Percentiles rank a stretch among this genome's conserved stretches.
Evolutionary conservation across 352 stramenopile species (phyloP).

Genomic region (Pythium periplocum): DNA sequence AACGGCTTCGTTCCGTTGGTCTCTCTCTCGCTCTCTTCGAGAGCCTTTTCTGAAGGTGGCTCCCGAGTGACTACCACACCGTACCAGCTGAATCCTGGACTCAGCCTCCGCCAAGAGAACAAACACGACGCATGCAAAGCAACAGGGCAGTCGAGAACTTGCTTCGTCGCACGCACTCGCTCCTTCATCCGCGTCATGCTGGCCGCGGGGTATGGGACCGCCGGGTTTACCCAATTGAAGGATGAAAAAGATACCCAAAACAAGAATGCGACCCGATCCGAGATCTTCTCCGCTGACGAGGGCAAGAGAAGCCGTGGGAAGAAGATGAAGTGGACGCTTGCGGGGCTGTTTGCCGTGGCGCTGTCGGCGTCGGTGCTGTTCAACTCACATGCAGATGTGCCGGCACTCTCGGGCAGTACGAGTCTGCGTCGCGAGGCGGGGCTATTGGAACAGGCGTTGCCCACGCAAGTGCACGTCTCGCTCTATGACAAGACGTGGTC

Average conservation of each 20-base stretch:
- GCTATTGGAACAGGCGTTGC: slow-evolving; percentile 4
- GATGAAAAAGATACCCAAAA: slow-evolving; percentile 10
- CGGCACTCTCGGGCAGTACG: slow-evolving; percentile 7
- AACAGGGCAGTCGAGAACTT: no score
- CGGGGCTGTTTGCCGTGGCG: slow-evolving; percentile 9
- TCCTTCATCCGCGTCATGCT: no score
- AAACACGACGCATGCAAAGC: no score
- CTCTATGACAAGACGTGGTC: slow-evolving; percentile 25
- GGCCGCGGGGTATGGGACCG: not conserved
- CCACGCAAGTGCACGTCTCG: slow-evolving; percentile 41
- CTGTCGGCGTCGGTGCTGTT: slow-evolving; percentile 5
- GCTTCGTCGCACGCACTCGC: no score
- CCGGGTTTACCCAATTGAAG: slow-evolving; percentile 12
- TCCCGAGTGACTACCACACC: no score
- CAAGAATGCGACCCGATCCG: not conserved
- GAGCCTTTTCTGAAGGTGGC: no score
- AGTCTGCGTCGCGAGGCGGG: not conserved
- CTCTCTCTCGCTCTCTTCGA: no score
- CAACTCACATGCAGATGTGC: not conserved
- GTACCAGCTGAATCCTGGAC: no score
- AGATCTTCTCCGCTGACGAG: no score
- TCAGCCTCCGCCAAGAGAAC: no score
- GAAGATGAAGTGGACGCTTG: slow-evolving; percentile 5
- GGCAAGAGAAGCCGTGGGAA: not conserved
- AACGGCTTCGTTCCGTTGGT: no score